Evolutionary conservation across 176 grass and related monocot species (phyloP), one percentile per base, ranked within the genome.

Genomic region (Carex scoparia): DNA sequence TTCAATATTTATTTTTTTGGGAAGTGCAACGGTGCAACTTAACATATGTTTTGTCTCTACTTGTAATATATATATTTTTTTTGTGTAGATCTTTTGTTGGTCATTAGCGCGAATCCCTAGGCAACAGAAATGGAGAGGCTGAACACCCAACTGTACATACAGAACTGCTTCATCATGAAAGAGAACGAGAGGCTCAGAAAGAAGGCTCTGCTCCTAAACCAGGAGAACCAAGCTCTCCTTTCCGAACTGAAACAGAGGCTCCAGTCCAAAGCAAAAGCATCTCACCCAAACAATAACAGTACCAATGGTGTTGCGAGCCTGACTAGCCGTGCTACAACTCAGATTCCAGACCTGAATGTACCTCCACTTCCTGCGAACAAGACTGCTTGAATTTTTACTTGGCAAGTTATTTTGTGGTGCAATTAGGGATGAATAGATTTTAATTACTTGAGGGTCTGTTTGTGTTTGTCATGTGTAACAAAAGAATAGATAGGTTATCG

Each of bases 161-260:
- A 94, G 90, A 97, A 97, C 80, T 97, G 94, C 88, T 97, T 88
- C 88, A 97, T 97, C 84, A 82, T 92, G 90, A 97, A 97, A 75
- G 94, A 97, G 92, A 97, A 97, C 80, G 90, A 97, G 90, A 86
- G 94, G 86, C 90, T 97, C 69, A 89, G 94, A 79, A 97, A 97
- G 88, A 93, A 89, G 64, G 92, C 92, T 13, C 68, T 89, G 83
- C 85, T 94, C 66, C 87, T 97, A 15, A 92, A 97, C 90, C 90
- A 97, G 87, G 90, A 97, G 90, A 97, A 97, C 86, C 90, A 94
- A 57, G 90, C 73, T 38, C 94, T 97, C 60, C 82, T 97, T 54
- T 92, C 94, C 13, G 88, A 94, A 84, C 86, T 97, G 55, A 94
- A 94, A 87, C 90, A 97, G 81, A 92, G 91, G 62, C 84, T 94